A percentile compares a stretch with the other conserved stretches of the same genome.
Evolutionary conservation across 257 asterid species (phyloP).

Genomic region (Nicotiana paniculata): DNA sequence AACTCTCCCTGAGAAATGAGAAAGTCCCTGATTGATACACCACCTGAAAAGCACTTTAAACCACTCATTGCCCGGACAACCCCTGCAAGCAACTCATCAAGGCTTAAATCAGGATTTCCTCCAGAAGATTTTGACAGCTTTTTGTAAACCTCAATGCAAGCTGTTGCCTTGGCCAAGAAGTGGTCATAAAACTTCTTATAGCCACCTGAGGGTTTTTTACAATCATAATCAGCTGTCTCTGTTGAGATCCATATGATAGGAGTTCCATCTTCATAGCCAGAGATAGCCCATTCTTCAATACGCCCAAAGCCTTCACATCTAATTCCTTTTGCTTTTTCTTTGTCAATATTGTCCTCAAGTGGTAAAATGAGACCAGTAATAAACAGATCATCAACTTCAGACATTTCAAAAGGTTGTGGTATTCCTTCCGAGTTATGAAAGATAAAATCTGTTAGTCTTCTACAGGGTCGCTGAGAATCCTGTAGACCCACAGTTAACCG

Average conservation of each 20-base stretch:
- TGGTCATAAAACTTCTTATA: conserved; percentile 71
- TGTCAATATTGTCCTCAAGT: conserved; percentile 49
- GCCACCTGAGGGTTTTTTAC: conserved; percentile 67
- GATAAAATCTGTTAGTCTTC: conserved; percentile 65
- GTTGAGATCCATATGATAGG: conserved; percentile 89
- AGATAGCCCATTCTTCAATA: conserved; percentile 88
- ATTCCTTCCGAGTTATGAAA: conserved; percentile 64
- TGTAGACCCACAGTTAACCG: conserved; percentile 53
- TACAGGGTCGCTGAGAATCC: conserved; percentile 62
- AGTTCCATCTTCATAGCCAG: conserved; percentile 91
- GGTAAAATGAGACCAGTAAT: conserved; percentile 71
- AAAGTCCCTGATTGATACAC: conserved; percentile 66
- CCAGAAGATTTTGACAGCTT: conserved; percentile 63
- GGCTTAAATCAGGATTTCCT: conserved; percentile 49
- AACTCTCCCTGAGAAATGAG: conserved; percentile 77
- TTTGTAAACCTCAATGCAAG: conserved; percentile 74
- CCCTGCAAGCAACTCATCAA: conserved; percentile 89
- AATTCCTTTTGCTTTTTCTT: conserved; percentile 54
- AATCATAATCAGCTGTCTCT: conserved; percentile 77
- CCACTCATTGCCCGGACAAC: conserved; percentile 80
- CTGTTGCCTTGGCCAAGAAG: conserved; percentile 75
- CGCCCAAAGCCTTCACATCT: conserved; percentile 92
- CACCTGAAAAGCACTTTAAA: conserved; percentile 63
- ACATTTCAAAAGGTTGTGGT: conserved; percentile 79
- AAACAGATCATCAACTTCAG: conserved; percentile 67